Evolutionary conservation across 2,329 filamentous ascomycete genomes (phyloP), one percentile per base, ranked within the genome.

Genomic region (Alternaria viburni): DNA sequence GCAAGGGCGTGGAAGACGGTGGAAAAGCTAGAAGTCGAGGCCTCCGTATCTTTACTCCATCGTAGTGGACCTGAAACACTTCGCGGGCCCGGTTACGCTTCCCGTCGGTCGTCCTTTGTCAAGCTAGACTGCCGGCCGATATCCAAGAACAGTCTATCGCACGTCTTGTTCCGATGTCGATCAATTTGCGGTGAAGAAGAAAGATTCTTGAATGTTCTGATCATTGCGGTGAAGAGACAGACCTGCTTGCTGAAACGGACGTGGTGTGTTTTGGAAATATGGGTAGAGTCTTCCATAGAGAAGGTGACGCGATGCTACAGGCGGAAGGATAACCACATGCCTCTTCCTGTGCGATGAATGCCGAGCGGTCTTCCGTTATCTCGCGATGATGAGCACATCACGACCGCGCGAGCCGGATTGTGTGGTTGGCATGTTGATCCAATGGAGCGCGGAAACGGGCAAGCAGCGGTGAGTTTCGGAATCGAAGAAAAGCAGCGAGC

Each of bases 111-210:
- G 36, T 46, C 56, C 49, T 51, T 57, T 51, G 62, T 52, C 25
- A 66, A 68, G 63, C 67, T 69, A 62, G 69, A 65, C 70, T 56
- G 61, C 59, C 36, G 46, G 25, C 46, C 13, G 51, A 61, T 28
- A 57, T 52, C 57, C 59, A 71, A 66, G 62, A 56, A 64, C 57
- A 68, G 57, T 66, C 50, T 32, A 63, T 72, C 61, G 67, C 65
- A 68, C 57, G 55, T 58, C 54, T 52, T 55, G 44, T 68, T 54
- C 56, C 59, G 55, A 41, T 66, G 64, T 67, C 60, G 67, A 66
- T 66, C 65, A 66, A 68, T 49, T 70, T 71, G 69, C 72, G 69
- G 71, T 74, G 72, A 65, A 54, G 44, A 61, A 47, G 44, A 56
- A 25, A 51, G 21, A 51, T 49, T 65, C 51, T 64, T 56, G 54